Evolutionary conservation across 306 rosid species (phyloP).

Genomic region (Vachellia collinsii): DNA sequence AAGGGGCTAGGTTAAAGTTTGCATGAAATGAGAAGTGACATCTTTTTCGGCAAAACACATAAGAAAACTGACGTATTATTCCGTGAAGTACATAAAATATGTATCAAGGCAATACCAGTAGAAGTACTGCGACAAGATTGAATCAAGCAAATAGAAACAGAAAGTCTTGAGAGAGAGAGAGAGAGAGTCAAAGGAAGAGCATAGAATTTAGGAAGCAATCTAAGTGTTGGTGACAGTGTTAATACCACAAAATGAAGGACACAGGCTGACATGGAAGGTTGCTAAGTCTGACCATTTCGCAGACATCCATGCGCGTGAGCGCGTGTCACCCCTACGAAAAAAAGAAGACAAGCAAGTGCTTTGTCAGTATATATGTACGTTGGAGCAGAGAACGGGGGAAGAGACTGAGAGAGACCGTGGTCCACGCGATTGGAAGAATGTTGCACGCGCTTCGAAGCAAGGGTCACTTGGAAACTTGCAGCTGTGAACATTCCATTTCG

Average conservation of each 20-base stretch:
- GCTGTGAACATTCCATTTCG: slow-evolving; percentile 45
- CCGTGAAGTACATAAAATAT: too few species aligned
- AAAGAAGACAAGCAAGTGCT: slow-evolving; percentile 47
- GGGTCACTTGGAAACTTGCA: slow-evolving; percentile 43
- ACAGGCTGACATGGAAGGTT: slow-evolving; percentile 39
- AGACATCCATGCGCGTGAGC: slow-evolving; percentile 37
- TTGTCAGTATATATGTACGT: slow-evolving; percentile 45
- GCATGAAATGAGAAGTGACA: too few species aligned
- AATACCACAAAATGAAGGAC: slow-evolving; percentile 31
- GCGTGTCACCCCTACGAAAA: slow-evolving; percentile 28
- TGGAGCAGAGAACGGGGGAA: background rate
- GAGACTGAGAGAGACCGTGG: slow-evolving; percentile 30
- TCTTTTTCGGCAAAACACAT: too few species aligned
- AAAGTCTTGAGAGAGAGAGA: slow-evolving; percentile 7
- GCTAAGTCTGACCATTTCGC: slow-evolving; percentile 37
- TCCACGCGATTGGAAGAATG: slow-evolving; percentile 38
- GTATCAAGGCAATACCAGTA: too few species aligned
- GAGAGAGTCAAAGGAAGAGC: slow-evolving; percentile 35
- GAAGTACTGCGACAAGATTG: background rate
- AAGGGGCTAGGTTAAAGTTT: too few species aligned
- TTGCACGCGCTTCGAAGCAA: slow-evolving; percentile 54
- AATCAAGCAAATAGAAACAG: background rate
- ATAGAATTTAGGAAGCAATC: slow-evolving; percentile 34
- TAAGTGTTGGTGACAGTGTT: slow-evolving; percentile 1
- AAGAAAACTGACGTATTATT: too few species aligned